These are phyloP conservation scores for Begonia loranthoides DNA, from an alignment of 306 rosid species.

Conservation along the genomic window DNA sequence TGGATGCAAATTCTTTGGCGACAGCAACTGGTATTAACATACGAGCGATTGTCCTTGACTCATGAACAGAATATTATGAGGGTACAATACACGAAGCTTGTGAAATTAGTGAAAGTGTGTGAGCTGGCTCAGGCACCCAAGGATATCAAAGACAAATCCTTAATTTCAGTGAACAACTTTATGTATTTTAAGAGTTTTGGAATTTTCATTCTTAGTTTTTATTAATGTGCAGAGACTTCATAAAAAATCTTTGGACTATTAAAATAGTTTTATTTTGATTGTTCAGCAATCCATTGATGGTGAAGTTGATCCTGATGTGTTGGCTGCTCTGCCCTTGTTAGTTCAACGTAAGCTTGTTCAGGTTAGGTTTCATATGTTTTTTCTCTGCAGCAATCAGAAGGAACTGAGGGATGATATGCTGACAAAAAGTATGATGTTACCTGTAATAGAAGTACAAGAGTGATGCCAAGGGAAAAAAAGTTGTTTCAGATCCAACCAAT, in stretches of 20 bases:
- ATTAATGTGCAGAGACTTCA: background rate
- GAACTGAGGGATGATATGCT: conserved; percentile 1
- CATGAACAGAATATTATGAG: too few species aligned
- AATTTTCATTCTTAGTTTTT: background rate
- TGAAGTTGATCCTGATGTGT: conserved; percentile 7
- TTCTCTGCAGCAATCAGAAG: conserved; percentile 1
- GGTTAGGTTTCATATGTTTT: conserved; percentile 1
- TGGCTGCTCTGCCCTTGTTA: conserved; percentile 1
- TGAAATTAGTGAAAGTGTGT: too few species aligned
- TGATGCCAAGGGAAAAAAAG: conserved; percentile 30
- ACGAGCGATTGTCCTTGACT: too few species aligned
- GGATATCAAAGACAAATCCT: too few species aligned
- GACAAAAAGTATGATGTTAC: conserved; percentile 8
- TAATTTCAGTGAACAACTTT: too few species aligned
- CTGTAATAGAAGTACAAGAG: conserved; percentile 15
- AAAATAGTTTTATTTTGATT: background rate
- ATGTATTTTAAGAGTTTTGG: background rate
- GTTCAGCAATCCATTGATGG: conserved; percentile 4
- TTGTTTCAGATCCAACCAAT: conserved; percentile 20
- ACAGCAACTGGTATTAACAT: too few species aligned
- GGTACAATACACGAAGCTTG: too few species aligned
- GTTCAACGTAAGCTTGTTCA: conserved; percentile 4
- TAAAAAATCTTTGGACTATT: background rate
- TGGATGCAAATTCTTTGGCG: too few species aligned
- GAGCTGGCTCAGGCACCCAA: too few species aligned